phyloP scores from a whole-genome alignment of 192 early-diverging fungal species.

The Cetraspora pellucida region DNA sequence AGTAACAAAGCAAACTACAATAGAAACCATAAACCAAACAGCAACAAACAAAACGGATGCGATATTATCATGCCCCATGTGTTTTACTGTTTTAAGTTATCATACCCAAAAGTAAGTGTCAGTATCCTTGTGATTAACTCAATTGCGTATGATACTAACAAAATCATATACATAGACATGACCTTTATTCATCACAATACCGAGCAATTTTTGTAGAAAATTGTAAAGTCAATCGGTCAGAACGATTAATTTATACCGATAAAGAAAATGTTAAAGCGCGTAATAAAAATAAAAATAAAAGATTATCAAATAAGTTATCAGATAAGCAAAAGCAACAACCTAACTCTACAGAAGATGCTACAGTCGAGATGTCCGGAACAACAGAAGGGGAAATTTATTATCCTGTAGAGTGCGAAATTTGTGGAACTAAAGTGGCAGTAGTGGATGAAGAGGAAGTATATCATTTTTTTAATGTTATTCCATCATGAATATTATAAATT shows the following conservation, averaged over 20 bases:
- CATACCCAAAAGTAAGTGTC: conserved; percentile 59
- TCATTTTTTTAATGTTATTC: conserved; percentile 72
- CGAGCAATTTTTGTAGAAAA: conserved; percentile 71
- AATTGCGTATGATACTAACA: too few relatives aligned
- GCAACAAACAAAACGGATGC: conserved; percentile 53
- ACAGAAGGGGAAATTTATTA: conserved; percentile 42
- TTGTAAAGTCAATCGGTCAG: conserved; percentile 52
- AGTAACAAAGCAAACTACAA: not conserved
- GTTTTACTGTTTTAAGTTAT: conserved; percentile 60
- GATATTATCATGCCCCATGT: conserved; percentile 64
- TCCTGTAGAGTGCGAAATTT: conserved; percentile 60
- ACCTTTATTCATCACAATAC: conserved; percentile 60
- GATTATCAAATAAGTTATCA: not conserved
- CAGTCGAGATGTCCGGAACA: not conserved
- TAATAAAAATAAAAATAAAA: conserved; percentile 33
- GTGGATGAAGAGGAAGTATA: conserved; percentile 68
- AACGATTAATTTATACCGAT: conserved; percentile 43
- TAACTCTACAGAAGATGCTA: not conserved
- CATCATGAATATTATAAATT: conserved; percentile 35
- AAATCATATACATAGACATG: conserved; percentile 47
- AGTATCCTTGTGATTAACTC: not conserved
- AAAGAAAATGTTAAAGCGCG: not conserved
- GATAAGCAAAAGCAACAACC: not conserved
- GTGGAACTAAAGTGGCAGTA: conserved; percentile 63
- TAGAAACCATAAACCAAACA: too few relatives aligned